Evolutionary conservation across 177 flowering plant genomes (phyloP).

Genomic region (Vitis hybrid): DNA sequence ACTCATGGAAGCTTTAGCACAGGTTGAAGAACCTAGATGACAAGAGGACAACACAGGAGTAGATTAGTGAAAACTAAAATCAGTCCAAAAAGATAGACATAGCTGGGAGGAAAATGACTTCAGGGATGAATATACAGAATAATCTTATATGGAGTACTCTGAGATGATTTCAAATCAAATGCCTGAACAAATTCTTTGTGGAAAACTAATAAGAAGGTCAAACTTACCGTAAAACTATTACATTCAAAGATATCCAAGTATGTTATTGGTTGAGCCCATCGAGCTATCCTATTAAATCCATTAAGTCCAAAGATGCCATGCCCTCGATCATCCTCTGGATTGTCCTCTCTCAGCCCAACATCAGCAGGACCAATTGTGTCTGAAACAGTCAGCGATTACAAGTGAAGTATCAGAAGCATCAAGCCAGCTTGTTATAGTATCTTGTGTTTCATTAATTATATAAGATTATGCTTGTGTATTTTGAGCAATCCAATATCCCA

Average conservation of each 20-base stretch:
- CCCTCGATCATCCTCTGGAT: conserved; percentile 77
- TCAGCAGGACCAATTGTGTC: conserved; percentile 70
- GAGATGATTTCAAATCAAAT: background rate
- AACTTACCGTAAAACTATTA: conserved; percentile 69
- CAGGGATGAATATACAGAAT: background rate
- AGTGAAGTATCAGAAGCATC: conserved; percentile 9
- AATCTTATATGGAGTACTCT: background rate
- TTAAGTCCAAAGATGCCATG: conserved; percentile 70
- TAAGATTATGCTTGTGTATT: background rate
- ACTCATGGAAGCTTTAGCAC: too few relatives aligned
- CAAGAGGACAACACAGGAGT: background rate
- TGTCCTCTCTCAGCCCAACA: conserved; percentile 80
- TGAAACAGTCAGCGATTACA: conserved; percentile 32
- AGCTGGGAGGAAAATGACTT: background rate
- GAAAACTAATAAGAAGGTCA: background rate
- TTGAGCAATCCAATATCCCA: background rate
- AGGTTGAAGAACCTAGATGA: background rate
- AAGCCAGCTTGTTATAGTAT: background rate
- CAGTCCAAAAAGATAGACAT: too few relatives aligned
- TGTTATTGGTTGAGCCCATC: conserved; percentile 94
- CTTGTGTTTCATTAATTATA: background rate
- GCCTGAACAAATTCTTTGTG: background rate
- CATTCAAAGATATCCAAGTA: conserved; percentile 71
- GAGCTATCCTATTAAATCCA: conserved; percentile 46
- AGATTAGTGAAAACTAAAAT: too few relatives aligned